Base-by-base conservation (phyloP, 2,329 filamentous ascomycete species). In the Teratosphaeria viscida region DNA sequence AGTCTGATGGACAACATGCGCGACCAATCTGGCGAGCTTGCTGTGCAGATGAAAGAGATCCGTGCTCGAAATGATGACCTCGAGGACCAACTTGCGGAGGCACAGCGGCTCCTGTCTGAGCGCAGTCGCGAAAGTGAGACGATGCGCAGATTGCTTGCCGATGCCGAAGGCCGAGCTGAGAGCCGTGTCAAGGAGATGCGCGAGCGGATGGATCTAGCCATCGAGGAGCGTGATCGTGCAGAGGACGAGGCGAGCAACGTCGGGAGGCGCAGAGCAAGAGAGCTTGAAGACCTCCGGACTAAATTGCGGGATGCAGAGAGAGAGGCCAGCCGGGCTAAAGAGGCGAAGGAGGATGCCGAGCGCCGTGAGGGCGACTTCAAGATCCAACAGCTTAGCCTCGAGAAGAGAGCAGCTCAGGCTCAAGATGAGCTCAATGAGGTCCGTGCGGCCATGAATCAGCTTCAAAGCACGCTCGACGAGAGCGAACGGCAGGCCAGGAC, bases 141-240 rank as follows among this genome's bases (percentile, higher is more conserved):
- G 0, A 97, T 99, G 92, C 85, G 94, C 37, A 82, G 91, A 55
- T 81, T 97, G 61, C 78, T 99, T 12, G 86, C 87, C 16, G 92
- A 97, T 65, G 89, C 92, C 8, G 90, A 97, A 72, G 84, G 88
- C 61, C 82, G 89, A 10, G 86, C 92, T 1, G 92, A 97, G 65
- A 79, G 79, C 61, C 89, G 90, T 69, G 83, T 95, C 19, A 85
- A 90, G 32, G 92, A 97, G 64, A 94, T 96, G 85, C 87, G 90
- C 58, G 85, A 90, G 60, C 85, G 88, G 2, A 87, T 97, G 81
- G 92, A 97, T 68, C 81, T 89, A 1, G 92, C 92, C 0, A 82
- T 95, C n/a, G 92, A 96, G 72, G 94, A 99, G 73, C 85, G 94
- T 19, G 94, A 99, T 71, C 85, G 90, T 2, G 86, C 91, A 2